Percentiles rank a stretch among this genome's conserved stretches.
Conservation (phyloP, 805 yeast species). For the Lachancea mirantina region DNA sequence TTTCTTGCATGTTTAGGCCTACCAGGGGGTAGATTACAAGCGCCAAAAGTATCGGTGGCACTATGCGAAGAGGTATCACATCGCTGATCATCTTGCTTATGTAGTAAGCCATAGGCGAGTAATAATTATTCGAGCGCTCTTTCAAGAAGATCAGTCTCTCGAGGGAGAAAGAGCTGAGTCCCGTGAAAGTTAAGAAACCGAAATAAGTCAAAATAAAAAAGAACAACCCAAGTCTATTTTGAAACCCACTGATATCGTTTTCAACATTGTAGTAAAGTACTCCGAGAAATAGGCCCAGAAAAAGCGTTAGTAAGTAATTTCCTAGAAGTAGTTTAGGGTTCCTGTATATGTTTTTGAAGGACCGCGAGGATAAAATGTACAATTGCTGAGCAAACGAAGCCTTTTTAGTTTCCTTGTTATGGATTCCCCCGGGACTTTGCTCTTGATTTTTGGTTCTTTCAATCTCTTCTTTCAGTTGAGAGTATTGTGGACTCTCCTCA, state of each 20-base stretch:
- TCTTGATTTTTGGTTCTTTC: constrained; percentile 14
- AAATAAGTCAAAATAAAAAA: constrained; percentile 85
- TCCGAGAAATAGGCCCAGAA: constrained; percentile 81
- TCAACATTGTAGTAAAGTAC: constrained; percentile 72
- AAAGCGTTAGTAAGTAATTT: constrained; percentile 69
- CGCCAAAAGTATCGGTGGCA: constrained; percentile 83
- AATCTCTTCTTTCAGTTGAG: constrained; percentile 29
- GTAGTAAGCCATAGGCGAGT: constrained; percentile 81
- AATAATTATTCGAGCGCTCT: constrained; percentile 92
- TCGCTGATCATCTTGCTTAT: constrained; percentile 82
- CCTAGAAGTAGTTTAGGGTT: constrained; percentile 84
- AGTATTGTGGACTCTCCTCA: constrained; percentile 29
- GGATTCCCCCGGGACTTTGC: constrained; percentile 11
- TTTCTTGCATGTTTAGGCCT: constrained; percentile 73
- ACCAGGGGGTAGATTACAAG: constrained; percentile 84
- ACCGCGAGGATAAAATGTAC: constrained; percentile 69
- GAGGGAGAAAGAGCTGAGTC: constrained; percentile 78
- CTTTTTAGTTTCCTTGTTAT: constrained; percentile 9
- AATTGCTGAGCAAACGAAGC: constrained; percentile 64
- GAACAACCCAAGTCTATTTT: constrained; percentile 87
- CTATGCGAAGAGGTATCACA: constrained; percentile 79
- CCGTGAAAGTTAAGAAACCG: constrained; percentile 91
- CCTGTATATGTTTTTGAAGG: constrained; percentile 87
- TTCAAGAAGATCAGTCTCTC: constrained; percentile 87
- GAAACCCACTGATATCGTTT: constrained; percentile 93